Evolutionary conservation across 305 asterid species (phyloP).

Genomic region (Fraxinus angustifolia): DNA sequence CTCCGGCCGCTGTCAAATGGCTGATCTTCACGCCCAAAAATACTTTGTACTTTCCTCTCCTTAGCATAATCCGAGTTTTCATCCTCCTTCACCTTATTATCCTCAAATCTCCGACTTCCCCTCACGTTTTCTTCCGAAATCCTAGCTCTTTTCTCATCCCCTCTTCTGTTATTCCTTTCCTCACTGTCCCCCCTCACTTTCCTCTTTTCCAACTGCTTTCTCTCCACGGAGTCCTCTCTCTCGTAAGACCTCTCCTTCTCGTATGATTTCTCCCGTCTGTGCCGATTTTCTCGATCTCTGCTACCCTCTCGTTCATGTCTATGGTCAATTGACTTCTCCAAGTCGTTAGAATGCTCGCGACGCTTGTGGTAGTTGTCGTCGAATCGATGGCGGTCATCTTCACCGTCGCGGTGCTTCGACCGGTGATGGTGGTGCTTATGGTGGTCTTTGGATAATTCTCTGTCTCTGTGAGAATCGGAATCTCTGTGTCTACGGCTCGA

Average conservation of each 20-base stretch:
- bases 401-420: conserved; percentile 43
- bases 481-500: conserved; percentile 48
- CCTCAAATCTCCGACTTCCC: conserved; percentile 61
- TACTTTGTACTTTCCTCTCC: conserved; percentile 33
- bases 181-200: conserved; percentile 38
- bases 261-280: conserved; percentile 41
- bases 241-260: conserved; percentile 49
- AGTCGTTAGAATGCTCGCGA: conserved; percentile 27
- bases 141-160: conserved; percentile 63
- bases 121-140: conserved; percentile 51
- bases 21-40: conserved; percentile 32
- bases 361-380: conserved; percentile 32
- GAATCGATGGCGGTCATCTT: conserved; percentile 47
- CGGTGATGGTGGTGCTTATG: conserved; percentile 37
- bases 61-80: conserved; percentile 4
- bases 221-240: conserved; percentile 47
- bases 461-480: conserved; percentile 38
- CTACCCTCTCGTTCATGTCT: conserved; percentile 56
- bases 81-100: conserved; percentile 33
- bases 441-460: conserved; percentile 40
- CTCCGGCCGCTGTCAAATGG: conserved; percentile 23
- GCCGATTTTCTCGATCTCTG: conserved; percentile 39
- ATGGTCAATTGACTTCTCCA: conserved; percentile 37
- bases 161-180: conserved; percentile 49
- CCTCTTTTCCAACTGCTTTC: conserved; percentile 36